These are phyloP conservation scores for Xanthoconium purpureum DNA, from an alignment of 768 basidiomycete genomes.

Conservation along the genomic window DNA sequence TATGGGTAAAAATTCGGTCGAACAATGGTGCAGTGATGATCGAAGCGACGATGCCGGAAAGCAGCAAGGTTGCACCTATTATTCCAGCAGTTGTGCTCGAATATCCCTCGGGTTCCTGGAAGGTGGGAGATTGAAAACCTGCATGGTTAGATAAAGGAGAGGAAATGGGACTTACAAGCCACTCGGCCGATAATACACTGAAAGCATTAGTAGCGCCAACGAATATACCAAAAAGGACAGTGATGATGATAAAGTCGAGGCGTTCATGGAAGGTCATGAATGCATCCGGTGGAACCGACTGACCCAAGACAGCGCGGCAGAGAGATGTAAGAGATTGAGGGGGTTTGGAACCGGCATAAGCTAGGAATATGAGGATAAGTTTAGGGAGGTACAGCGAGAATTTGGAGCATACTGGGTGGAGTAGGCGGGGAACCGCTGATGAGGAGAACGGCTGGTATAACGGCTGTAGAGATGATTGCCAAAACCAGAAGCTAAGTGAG, in stretches of 20 bases:
- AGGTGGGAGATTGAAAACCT: background rate
- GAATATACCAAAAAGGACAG: slow-evolving; percentile 58
- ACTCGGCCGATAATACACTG: slow-evolving; percentile 62
- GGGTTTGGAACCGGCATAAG: slow-evolving; percentile 65
- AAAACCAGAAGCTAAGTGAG: slow-evolving; percentile 58
- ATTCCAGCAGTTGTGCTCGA: slow-evolving; percentile 62
- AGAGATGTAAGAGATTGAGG: slow-evolving; percentile 54
- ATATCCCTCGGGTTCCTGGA: slow-evolving; percentile 71
- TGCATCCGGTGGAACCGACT: slow-evolving; percentile 37
- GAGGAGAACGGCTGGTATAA: slow-evolving; percentile 55
- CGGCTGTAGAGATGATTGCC: slow-evolving; percentile 66
- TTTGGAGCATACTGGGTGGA: slow-evolving; percentile 62
- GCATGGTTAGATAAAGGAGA: background rate
- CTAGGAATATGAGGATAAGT: slow-evolving; percentile 32
- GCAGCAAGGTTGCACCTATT: slow-evolving; percentile 63
- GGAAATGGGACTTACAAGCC: slow-evolving; percentile 48
- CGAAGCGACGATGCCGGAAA: slow-evolving; percentile 70
- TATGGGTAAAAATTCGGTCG: slow-evolving; percentile 78
- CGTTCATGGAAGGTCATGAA: slow-evolving; percentile 66
- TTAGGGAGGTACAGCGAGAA: too few species aligned
- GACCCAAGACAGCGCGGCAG: slow-evolving; percentile 49
- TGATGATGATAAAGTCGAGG: slow-evolving; percentile 63
- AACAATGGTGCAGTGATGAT: slow-evolving; percentile 69
- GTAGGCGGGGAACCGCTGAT: slow-evolving; percentile 63
- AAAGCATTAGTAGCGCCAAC: slow-evolving; percentile 66